Conservation (phyloP, 371 early-diverging fungal species). For the Mortierella sp. region DNA sequence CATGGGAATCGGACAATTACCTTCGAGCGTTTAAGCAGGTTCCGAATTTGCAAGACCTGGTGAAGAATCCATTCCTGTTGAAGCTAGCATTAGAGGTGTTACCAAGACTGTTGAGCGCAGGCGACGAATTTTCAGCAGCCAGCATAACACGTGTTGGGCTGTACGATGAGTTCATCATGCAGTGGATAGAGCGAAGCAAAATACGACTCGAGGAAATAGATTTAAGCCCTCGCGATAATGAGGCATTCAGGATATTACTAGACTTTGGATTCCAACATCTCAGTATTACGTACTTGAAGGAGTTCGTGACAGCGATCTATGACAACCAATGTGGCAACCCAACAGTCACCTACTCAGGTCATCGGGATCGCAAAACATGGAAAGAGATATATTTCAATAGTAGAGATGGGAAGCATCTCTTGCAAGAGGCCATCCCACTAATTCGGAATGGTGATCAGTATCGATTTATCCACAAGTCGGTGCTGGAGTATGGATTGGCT, state of each 20-base stretch:
- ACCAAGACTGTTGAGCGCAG: not conserved
- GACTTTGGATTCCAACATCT: not conserved
- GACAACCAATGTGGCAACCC: slow-evolving; percentile 2
- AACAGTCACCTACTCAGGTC: not conserved
- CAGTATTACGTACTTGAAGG: not conserved
- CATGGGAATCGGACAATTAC: no score
- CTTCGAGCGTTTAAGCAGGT: no score
- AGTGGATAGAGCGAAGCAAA: slow-evolving; percentile 8
- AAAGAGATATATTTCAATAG: no score
- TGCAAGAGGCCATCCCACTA: no score
- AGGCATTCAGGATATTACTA: not conserved
- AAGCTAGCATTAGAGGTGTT: slow-evolving; percentile 5
- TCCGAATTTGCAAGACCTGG: no score
- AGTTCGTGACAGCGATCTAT: slow-evolving; percentile 6
- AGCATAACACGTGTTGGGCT: slow-evolving; percentile 6
- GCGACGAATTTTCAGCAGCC: not conserved
- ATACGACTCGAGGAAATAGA: not conserved
- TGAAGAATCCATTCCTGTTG: no score
- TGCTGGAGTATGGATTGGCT: no score
- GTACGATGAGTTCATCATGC: slow-evolving; percentile 6
- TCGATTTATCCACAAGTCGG: no score
- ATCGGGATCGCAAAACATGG: not conserved
- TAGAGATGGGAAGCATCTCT: no score
- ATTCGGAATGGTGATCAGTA: no score
- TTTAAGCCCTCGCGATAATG: no score